Evolutionary conservation across 106 monocot species (phyloP), one percentile per base, ranked within the genome.

Genomic region (Platanthera guangdongensis): DNA sequence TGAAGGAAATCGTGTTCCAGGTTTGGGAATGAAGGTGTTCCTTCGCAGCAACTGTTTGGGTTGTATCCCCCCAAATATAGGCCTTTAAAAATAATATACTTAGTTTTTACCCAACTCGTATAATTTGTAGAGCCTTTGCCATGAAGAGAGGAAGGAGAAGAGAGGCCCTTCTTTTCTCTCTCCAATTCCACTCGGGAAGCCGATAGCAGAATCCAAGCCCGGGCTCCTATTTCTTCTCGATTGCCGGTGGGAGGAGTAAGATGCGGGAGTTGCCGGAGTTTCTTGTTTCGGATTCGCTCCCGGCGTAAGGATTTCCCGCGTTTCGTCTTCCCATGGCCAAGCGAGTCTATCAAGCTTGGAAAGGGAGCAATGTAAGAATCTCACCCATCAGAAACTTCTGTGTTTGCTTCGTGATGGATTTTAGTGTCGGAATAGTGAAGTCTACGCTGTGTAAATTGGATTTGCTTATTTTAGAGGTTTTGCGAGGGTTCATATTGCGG

Each of bases 301-400:
- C 72, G 4, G 46, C 51, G 22, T 72, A 22, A 51, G 51, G 51
- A 72, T 46, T 48, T 16, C 7, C 22, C 22, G 72, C 49, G 47
- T 46, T 8, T 21, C 13, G 19, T 46, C 10, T 72, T 72, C 10
- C 22, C 72, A 72, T 72, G 72, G 72, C 16, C 19, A 81, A 85
- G 69, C 85, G 85, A 18, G 85, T 81, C 0, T 81, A 81, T 22
- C 74, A 85, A 78, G 85, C 63, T 47, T 85, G 85, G 85, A 81
- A 78, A 51, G 85, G 78, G 46, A 81, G 77, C 71, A 85, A 85
- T 81, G 81, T 81, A 63, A 85, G 81, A 47, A 53, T 72, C 51
- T 72, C 51, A 21, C 21, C 8, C 72, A 51, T 72, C 51, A 21
- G 3, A n/a, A 21, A 8, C 49, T 72, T 51, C 18, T 72, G 18